Base-by-base conservation (phyloP, 352 stramenopile genomes). In the Globisporangium viniferum region DNA sequence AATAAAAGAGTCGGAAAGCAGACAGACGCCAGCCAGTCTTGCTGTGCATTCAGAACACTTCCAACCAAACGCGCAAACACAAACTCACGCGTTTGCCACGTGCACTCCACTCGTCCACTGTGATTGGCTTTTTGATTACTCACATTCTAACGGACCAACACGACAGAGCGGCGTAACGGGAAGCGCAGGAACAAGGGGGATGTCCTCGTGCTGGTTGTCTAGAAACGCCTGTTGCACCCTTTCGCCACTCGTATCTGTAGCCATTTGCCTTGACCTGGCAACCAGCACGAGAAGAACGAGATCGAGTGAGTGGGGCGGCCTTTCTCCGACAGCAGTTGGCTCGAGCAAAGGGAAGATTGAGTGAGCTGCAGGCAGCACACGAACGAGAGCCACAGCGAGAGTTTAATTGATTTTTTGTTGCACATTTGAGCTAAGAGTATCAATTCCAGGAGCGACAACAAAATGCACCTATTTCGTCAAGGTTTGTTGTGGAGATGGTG, bases 201-300 rank as follows among this genome's bases (percentile, higher is more conserved):
- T 55, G 15, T 1, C 14, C 15, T 5, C 53, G 53, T 59, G 53
- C 53, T 59, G 53, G 53, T 59, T 27, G 53, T 24, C 24, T 22
- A 59, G 5, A 20, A 27, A 22, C 8, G 3, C 5, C 15, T 58
- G 53, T 58, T 22, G 12, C 12, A 4, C 53, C 6, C 6, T 59
- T 59, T 41, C 54, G 35, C 27, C 54, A 14, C 29, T 14, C 54
- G 54, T 39, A 41, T 58, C 29, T 59, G 54, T 27, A 59, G 54
- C 54, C 54, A 59, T 41, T 39, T 59, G 15, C 3, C 5, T 8
- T 24, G 54, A 59, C 54, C 54, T 36, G 54, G 29, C 29, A 59
- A 59, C 54, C 54, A 59, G 54, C 54, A 59, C 54, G 54, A 59
- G 54, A 49, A 49, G 41, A 22, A 49, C 20, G 15, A 49, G 41